Conservation (phyloP, 345 rosid species). For the Eucalyptus cloeziana region DNA sequence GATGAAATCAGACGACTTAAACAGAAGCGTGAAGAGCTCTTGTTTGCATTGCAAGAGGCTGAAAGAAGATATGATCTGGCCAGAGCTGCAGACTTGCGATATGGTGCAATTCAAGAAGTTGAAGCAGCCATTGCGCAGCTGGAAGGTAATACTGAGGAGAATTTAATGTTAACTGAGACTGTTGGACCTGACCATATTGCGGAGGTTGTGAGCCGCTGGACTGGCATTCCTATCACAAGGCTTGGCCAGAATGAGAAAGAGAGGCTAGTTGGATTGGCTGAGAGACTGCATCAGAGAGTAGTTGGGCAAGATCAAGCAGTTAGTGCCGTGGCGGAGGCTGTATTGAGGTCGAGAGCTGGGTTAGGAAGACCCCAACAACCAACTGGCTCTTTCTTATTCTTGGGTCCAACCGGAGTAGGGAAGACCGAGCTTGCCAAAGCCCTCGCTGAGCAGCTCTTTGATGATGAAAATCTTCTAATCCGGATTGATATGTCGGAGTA, state of each 20-base stretch:
- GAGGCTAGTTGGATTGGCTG: slow-evolving; percentile 67
- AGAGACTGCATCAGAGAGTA: slow-evolving; percentile 69
- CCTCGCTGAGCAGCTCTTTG: slow-evolving; percentile 88
- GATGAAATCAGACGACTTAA: slow-evolving; percentile 80
- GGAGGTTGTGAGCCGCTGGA: slow-evolving; percentile 93
- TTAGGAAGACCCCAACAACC: slow-evolving; percentile 95
- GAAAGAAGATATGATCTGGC: slow-evolving; percentile 86
- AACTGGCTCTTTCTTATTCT: slow-evolving; percentile 83
- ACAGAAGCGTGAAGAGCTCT: slow-evolving; percentile 73
- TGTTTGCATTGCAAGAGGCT: slow-evolving; percentile 68
- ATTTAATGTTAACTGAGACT: slow-evolving; percentile 68
- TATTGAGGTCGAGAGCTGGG: slow-evolving; percentile 79
- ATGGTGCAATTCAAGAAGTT: slow-evolving; percentile 73
- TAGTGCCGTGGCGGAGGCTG: slow-evolving; percentile 71
- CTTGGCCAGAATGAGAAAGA: slow-evolving; percentile 86
- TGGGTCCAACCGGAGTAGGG: slow-evolving; percentile 97
- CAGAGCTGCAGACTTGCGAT: slow-evolving; percentile 78
- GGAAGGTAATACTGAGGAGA: slow-evolving; percentile 43
- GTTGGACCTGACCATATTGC: slow-evolving; percentile 91
- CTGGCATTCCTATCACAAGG: slow-evolving; percentile 85
- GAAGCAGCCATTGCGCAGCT: slow-evolving; percentile 57
- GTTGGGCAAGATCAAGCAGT: slow-evolving; percentile 89
- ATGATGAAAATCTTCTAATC: slow-evolving; percentile 64
- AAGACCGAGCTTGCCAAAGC: slow-evolving; percentile 95
- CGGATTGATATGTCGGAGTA: slow-evolving; percentile 93